Evolutionary conservation across 495 filamentous ascomycete species (phyloP).

Genomic region (Cairneyella variabilis): DNA sequence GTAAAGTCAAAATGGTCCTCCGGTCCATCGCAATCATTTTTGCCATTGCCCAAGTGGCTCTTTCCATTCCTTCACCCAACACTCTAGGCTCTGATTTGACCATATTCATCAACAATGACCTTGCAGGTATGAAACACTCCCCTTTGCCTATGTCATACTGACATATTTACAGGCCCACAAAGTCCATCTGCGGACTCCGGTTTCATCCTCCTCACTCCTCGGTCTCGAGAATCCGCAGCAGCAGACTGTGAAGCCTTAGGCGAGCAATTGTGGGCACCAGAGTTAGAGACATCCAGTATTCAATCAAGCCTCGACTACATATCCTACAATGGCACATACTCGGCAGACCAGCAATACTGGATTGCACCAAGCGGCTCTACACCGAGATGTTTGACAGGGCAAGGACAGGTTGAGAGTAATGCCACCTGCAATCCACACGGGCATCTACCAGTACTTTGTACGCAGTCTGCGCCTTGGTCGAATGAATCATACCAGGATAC

Average conservation of each 20-base stretch:
- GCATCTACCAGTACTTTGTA: constrained; percentile 36
- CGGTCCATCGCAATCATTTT: constrained; percentile 7
- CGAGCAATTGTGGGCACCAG: constrained; percentile 41
- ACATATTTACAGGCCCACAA: constrained; percentile 26
- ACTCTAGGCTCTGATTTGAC: constrained; percentile 15
- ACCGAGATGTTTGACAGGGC: constrained; percentile 23
- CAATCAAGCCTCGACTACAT: constrained; percentile 39
- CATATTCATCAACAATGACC: constrained; percentile 21
- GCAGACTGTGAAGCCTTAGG: constrained; percentile 33
- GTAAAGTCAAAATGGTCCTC: constrained; percentile 13
- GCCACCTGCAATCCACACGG: constrained; percentile 5
- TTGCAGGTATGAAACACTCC: constrained; percentile 21
- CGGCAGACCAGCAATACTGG: constrained; percentile 33
- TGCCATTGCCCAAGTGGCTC: not conserved
- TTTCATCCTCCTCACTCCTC: constrained; percentile 34
- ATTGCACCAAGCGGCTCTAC: constrained; percentile 24
- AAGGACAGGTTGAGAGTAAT: constrained; percentile 23
- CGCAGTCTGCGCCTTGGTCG: constrained; percentile 43
- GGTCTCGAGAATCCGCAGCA: constrained; percentile 25
- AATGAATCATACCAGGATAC: constrained; percentile 34
- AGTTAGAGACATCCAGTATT: constrained; percentile 30
- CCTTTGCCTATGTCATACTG: too few relatives aligned
- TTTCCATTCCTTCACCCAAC: constrained; percentile 16
- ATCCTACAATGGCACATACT: constrained; percentile 25
- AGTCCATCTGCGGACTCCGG: constrained; percentile 36